phyloP scores from a whole-genome alignment of 2,329 filamentous ascomycete genomes.

The Dactylella cylindrospora region DNA sequence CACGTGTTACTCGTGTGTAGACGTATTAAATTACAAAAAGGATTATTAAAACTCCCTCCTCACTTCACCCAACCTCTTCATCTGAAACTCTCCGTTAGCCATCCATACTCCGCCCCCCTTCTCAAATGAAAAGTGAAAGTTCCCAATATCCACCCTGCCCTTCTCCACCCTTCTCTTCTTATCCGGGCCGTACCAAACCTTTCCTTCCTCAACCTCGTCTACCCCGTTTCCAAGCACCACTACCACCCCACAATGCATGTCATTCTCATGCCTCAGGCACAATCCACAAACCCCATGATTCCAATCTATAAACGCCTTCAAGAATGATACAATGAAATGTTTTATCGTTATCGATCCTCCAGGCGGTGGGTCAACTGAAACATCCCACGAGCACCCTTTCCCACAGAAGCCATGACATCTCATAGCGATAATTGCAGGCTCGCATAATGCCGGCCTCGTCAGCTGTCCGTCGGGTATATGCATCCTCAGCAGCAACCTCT shows the following conservation, averaged over 20 bases:
- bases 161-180: constrained; percentile 22
- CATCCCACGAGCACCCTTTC: constrained; percentile 16
- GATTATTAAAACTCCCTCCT: too few relatives aligned
- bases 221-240: constrained; percentile 18
- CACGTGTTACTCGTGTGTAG: too few relatives aligned
- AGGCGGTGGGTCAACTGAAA: constrained; percentile 24
- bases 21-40: too few relatives aligned
- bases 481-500: constrained; percentile 32
- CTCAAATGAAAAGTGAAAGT: constrained; percentile 20
- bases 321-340: constrained; percentile 29
- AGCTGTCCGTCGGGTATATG: constrained; percentile 29
- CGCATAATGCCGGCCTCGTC: constrained; percentile 26
- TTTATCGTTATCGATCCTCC: constrained; percentile 29
- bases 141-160: constrained; percentile 29
- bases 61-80: too few relatives aligned
- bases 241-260: constrained; percentile 32
- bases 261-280: constrained; percentile 40
- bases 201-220: constrained; percentile 29
- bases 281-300: constrained; percentile 28
- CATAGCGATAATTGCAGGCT: constrained; percentile 35
- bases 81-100: constrained; percentile 28
- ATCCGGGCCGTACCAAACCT: constrained; percentile 32
- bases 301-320: constrained; percentile 40
- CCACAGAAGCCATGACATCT: constrained; percentile 34
- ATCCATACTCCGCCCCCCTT: constrained; percentile 34